Percentiles rank a stretch among this genome's conserved stretches.
phyloP scores from a whole-genome alignment of 495 filamentous ascomycete species.

The Aspergillus bridgeri region DNA sequence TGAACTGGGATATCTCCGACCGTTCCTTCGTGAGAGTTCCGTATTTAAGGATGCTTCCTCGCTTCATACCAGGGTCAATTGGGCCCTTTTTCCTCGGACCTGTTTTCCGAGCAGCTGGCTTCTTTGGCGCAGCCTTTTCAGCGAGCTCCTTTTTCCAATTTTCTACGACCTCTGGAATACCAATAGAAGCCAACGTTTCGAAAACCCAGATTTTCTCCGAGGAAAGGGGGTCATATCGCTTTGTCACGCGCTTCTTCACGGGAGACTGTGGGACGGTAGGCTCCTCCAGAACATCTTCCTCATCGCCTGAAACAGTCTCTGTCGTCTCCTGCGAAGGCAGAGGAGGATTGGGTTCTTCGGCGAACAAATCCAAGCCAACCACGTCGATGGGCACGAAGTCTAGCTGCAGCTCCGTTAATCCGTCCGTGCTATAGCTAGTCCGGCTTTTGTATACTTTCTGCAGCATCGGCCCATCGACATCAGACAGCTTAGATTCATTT shows the following conservation, averaged over 20 bases:
- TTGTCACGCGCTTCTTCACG: constrained; percentile 45
- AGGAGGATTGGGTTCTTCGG: constrained; percentile 61
- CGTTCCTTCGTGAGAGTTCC: constrained; percentile 43
- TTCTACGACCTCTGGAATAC: constrained; percentile 68
- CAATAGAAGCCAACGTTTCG: constrained; percentile 64
- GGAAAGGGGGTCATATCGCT: constrained; percentile 62
- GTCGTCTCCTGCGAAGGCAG: constrained; percentile 39
- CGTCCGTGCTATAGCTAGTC: constrained; percentile 69
- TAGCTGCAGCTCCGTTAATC: constrained; percentile 69
- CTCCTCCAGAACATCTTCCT: constrained; percentile 43
- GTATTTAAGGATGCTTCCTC: constrained; percentile 46
- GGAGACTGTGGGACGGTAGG: constrained; percentile 25
- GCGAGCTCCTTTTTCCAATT: constrained; percentile 68
- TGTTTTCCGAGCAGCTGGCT: constrained; percentile 26
- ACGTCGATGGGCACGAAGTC: constrained; percentile 73
- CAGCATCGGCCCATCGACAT: constrained; percentile 36
- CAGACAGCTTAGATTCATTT: constrained; percentile 24
- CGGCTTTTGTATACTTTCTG: constrained; percentile 62
- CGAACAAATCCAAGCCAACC: constrained; percentile 69
- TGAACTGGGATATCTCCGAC: constrained; percentile 31
- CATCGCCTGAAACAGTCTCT: constrained; percentile 51
- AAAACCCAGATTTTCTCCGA: constrained; percentile 73
- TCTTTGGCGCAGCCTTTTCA: constrained; percentile 34
- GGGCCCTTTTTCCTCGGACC: constrained; percentile 40
- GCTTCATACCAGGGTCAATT: constrained; percentile 43